Evolutionary conservation across 805 yeast genomes (phyloP), one percentile per base, ranked within the genome.

Genomic region (Sugiyamaella smithiae): DNA sequence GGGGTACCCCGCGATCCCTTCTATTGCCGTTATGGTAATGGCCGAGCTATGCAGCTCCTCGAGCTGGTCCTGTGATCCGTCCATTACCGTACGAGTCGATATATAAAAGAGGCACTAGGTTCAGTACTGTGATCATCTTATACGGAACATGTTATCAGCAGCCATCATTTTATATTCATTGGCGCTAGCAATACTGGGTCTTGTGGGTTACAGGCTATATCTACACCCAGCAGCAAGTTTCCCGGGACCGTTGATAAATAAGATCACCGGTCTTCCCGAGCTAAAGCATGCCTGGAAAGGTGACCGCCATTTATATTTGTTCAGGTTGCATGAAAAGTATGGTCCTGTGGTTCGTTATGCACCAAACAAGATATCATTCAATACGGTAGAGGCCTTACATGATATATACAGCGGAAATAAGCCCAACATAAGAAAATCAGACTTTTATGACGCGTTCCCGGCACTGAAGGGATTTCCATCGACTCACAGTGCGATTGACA

Each of bases 401-500:
- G 51, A 51, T 41, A 51, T 51, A 29, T 51, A 51, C 43, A n/a
- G 24, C 12, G 49, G 49, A 7, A 37, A 19, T 36, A 45, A 45
- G 37, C 48, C 52, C 44, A 11, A 52, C 26, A 45, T 52, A 33
- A 26, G 45, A 36, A 52, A 52, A 42, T 40, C 55, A 17, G 51
- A 49, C 28, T 52, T 52, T 28, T 52, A 52, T 37, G 49, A 49
- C 35, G 55, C 53, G 5, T 52, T 52, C 45, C 55, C 55, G 5
- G 55, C 55, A 31, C 40, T 52, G 35, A 52, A 52, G 35, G 53
- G 48, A 9, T 52, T 52, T 40, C 55, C 55, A 4, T 52, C 55
- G 5, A 52, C 52, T 6, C 55, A 52, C 33, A 41, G 48, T 19
- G 50, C 55, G 35, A 52, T 52, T 26, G 40, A 48, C 38, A 52